Evolutionary conservation across 371 early-diverging fungal genomes (phyloP), one percentile per base, ranked within the genome.

Genomic region (Catenaria anguillulae): DNA sequence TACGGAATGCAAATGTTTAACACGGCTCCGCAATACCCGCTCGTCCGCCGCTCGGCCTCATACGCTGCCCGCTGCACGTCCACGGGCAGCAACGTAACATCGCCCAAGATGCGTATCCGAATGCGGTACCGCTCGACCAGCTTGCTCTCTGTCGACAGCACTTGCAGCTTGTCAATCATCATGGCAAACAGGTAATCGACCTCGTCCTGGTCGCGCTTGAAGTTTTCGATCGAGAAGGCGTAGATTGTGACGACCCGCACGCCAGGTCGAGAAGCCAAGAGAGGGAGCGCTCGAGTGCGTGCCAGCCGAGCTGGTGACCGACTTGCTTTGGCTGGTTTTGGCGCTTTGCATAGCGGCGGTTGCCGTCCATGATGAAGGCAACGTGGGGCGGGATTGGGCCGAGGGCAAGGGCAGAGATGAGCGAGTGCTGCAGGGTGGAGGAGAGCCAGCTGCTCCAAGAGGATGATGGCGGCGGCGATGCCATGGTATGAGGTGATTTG

Each of bases 331-430:
- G 40, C 40, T 40, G n/a, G n/a, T n/a, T n/a, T n/a, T n/a, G n/a
- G n/a, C n/a, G n/a, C n/a, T 12, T 15, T 8, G 76, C 94, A 71
- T 79, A 99, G 42, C 99, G 83, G 63, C 99, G 77, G 77, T 99
- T 99, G 13, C 99, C 99, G 71, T 99, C 99, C 83, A 97, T 88
- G 60, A 99, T 91, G 70, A 99, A 93, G 0, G 88, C 98, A 15
- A 97, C 78, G 71, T 98, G 98, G n/a, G 78, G 71, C 2, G 98
- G 98, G 29, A 97, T 79, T 3, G 86, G 84, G 3, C 96, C 96
- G 37, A 17, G 24, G 8, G 40, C 24, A 13, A 58, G 26, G 10
- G 31, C 31, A 24, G 36, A 12, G 2, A 58, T 24, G 36, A n/a
- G 36, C 52, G 29, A 50, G 1, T 8, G 31, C 19, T 29, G 52